phyloP scores from a whole-genome alignment of 2,329 filamentous ascomycete species.

The Stenocarpella maydis region DNA sequence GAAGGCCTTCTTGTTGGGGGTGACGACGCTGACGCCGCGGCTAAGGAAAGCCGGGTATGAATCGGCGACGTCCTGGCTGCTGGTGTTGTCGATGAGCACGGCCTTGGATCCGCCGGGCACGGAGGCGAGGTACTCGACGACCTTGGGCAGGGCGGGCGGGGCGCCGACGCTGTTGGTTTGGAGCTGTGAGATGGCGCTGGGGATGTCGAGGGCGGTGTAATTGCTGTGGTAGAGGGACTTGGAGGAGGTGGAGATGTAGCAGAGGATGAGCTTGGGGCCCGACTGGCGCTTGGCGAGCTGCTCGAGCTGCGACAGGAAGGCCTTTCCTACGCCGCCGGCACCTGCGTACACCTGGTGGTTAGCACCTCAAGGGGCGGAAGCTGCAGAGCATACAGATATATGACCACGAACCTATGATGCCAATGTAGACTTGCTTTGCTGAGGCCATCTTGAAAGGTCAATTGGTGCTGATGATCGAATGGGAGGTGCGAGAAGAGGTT shows the following conservation, averaged over 20 bases:
- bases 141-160: constrained; percentile 72
- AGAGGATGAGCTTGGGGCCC: constrained; percentile 75
- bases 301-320: constrained; percentile 85
- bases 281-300: constrained; percentile 71
- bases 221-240: constrained; percentile 80
- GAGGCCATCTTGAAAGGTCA: constrained; percentile 39
- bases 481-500: background rate
- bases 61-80: constrained; percentile 84
- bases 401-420: constrained; percentile 50
- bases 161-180: constrained; percentile 43
- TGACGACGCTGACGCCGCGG: constrained; percentile 88
- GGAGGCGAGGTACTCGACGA: constrained; percentile 79
- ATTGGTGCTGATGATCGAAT: constrained; percentile 1
- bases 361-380: background rate
- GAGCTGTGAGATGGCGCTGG: constrained; percentile 32
- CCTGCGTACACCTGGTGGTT: constrained; percentile 60
- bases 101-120: constrained; percentile 73
- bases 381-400: background rate
- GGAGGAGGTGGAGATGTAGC: constrained; percentile 86
- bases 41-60: constrained; percentile 83
- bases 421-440: constrained; percentile 51
- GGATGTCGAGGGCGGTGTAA: constrained; percentile 72
- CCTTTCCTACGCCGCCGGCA: constrained; percentile 90
- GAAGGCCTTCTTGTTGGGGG: constrained; percentile 98
- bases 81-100: constrained; percentile 94